Base-by-base conservation (phyloP, 371 early-diverging fungal genomes). In the Syncephalastrum racemosum region DNA sequence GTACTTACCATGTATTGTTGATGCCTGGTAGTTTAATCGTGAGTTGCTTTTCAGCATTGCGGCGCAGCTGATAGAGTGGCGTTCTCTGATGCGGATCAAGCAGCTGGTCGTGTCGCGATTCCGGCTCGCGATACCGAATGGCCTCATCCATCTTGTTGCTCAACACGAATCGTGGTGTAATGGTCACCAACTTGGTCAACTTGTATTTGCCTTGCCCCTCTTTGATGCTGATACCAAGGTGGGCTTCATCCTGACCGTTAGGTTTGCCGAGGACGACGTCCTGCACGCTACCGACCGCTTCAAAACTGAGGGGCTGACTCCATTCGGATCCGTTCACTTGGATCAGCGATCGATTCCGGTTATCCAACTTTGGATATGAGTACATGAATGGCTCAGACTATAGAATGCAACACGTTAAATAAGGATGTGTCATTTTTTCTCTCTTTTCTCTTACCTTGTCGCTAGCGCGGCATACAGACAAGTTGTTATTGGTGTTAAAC, bases 241-340 rank as follows among this genome's bases (percentile, higher is more conserved):
- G 92, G 20, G 88, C 79, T 51, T 90, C 86, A 59, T 85, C 83
- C 0, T 75, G 57, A 12, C 73, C 56, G 12, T 72, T 67, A 12
- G 70, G 43, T 5, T 83, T 80, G 8, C 88, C 87, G 12, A 96
- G 69, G 6, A 81, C 72, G 1, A 96, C 82, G 50, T 90, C 94
- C 57, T 88, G 85, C 3, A 86, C 81, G 58, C 90, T 91, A 13
- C 97, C 97, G 46, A 96, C 90, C 1, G 96, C 95, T 59, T 97
- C 98, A 58, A 98, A 96, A 72, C 95, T 95, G 50, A 96, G 63
- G 0, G 94, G 94, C 66, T 54, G 66, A 72, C 96, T 96, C 96
- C 95, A 96, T 0, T 94, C 93, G 0, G 95, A 90, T 36, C 83
- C 80, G 2, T 76, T 81, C 2, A 90, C 84, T 62, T 91, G 84